Conservation (phyloP, 345 rosid species). For the Brassica incana region DNA sequence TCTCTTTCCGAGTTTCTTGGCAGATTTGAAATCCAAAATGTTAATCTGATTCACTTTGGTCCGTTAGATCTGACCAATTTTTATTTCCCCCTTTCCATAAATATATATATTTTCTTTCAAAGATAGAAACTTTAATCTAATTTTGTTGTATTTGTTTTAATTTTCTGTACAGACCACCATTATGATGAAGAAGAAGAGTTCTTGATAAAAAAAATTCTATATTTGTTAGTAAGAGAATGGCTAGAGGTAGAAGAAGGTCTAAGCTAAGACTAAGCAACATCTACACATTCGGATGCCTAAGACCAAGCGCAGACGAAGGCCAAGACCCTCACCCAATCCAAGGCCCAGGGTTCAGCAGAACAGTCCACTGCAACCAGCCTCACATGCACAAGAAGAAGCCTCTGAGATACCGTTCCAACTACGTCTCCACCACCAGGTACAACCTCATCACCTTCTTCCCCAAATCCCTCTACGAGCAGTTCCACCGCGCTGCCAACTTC, state of each 20-base stretch:
- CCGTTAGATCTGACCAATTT: slow-evolving; percentile 8
- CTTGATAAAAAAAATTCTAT: slow-evolving; percentile 9
- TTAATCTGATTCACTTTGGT: neutral
- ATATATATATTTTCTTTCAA: neutral
- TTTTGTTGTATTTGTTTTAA: neutral
- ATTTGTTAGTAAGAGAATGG: slow-evolving; percentile 45
- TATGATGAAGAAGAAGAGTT: slow-evolving; percentile 25
- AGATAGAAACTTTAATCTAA: slow-evolving; percentile 15
- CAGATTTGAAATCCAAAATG: slow-evolving; percentile 24
- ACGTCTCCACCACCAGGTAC: slow-evolving; percentile 85
- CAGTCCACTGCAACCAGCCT: slow-evolving; percentile 81
- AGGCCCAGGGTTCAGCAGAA: slow-evolving; percentile 71
- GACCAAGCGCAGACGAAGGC: slow-evolving; percentile 50
- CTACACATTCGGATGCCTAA: slow-evolving; percentile 77
- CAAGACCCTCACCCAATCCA: slow-evolving; percentile 58
- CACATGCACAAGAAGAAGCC: slow-evolving; percentile 68
- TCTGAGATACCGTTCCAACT: slow-evolving; percentile 66
- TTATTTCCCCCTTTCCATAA: neutral
- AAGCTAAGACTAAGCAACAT: slow-evolving; percentile 59
- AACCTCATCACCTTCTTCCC: slow-evolving; percentile 76
- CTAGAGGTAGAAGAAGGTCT: slow-evolving; percentile 73
- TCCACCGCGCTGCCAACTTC: slow-evolving; percentile 88
- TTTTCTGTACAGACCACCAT: slow-evolving; percentile 12
- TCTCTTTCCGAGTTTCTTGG: neutral
- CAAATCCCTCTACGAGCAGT: slow-evolving; percentile 87